phyloP scores from a whole-genome alignment of 1,139 yeast genomes.

The Yamadazyma diospyri region DNA sequence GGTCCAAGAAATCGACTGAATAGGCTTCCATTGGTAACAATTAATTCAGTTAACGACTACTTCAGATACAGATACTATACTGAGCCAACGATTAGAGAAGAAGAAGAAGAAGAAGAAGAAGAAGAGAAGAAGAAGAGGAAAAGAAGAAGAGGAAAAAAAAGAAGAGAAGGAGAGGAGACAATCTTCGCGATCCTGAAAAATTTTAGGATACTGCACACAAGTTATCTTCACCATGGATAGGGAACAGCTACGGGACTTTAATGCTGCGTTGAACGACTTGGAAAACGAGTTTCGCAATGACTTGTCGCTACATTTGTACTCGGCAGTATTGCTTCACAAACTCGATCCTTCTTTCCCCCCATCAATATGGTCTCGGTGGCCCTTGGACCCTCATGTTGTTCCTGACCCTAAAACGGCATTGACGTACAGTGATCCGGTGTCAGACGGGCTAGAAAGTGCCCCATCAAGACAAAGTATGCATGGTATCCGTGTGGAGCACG shows the following conservation, averaged over 20 bases:
- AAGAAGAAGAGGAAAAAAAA: constrained; percentile 8
- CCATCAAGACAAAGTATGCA: neutral
- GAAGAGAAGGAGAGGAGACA: constrained; percentile 8
- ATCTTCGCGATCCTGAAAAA: constrained; percentile 1
- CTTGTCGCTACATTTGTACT: constrained; percentile 51
- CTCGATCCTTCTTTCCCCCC: constrained; percentile 38
- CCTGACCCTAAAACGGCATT: constrained; percentile 32
- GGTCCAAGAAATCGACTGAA: constrained; percentile 68
- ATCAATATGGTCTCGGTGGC: constrained; percentile 47
- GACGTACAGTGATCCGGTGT: constrained; percentile 18
- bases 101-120: constrained; percentile 1
- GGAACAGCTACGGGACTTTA: constrained; percentile 8
- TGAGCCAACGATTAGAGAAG: constrained; percentile 4
- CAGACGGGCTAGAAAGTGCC: constrained; percentile 2
- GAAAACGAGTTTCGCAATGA: constrained; percentile 47
- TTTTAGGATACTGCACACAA: constrained; percentile 2
- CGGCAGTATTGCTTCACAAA: constrained; percentile 37
- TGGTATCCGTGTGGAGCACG: neutral
- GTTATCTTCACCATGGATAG: neutral
- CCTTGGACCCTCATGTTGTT: constrained; percentile 26
- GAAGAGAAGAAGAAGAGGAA: constrained; percentile 7
- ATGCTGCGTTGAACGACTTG: constrained; percentile 28
- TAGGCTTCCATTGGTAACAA: constrained; percentile 29
- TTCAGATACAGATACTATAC: too few relatives aligned
- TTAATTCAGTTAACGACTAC: too few relatives aligned